A percentile compares a stretch with the other conserved stretches of the same genome.
Conservation (phyloP, 768 basidiomycete species). For the Scleroderma citrinum region DNA sequence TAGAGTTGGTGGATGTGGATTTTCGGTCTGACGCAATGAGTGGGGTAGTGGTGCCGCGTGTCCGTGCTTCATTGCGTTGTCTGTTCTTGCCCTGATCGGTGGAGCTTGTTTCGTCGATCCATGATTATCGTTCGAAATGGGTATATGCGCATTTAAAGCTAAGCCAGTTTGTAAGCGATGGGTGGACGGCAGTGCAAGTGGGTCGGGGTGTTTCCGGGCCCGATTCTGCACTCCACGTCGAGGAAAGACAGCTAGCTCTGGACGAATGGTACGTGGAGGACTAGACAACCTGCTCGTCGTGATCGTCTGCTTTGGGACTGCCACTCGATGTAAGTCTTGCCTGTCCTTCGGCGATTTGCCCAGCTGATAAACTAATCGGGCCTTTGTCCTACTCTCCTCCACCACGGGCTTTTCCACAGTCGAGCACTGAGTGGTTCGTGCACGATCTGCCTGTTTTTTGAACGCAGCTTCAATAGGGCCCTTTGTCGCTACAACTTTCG, state of each 20-base stretch:
- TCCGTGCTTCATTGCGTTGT: not conserved
- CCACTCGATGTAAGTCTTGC: too few species aligned
- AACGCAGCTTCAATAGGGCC: slow-evolving; percentile 43
- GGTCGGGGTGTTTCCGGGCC: too few species aligned
- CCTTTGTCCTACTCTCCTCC: not conserved
- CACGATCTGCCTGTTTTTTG: slow-evolving; percentile 33
- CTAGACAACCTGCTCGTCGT: too few species aligned
- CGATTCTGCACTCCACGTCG: too few species aligned
- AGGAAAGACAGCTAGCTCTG: too few species aligned
- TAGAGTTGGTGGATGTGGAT: too few species aligned
- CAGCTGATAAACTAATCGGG: not conserved
- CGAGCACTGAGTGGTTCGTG: not conserved
- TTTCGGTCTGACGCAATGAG: too few species aligned
- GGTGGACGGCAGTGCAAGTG: not conserved
- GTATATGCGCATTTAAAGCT: not conserved
- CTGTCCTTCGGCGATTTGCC: not conserved
- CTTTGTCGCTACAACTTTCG: slow-evolving; percentile 9
- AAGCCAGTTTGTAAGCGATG: not conserved
- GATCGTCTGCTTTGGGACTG: too few species aligned
- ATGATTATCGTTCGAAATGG: not conserved
- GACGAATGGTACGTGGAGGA: too few species aligned
- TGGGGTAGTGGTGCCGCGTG: not conserved
- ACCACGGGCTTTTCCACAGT: not conserved
- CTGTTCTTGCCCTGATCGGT: not conserved
- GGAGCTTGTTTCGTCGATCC: not conserved